phyloP scores from a whole-genome alignment of 2,329 filamentous ascomycete genomes.

The Fusarium verticillioides region DNA sequence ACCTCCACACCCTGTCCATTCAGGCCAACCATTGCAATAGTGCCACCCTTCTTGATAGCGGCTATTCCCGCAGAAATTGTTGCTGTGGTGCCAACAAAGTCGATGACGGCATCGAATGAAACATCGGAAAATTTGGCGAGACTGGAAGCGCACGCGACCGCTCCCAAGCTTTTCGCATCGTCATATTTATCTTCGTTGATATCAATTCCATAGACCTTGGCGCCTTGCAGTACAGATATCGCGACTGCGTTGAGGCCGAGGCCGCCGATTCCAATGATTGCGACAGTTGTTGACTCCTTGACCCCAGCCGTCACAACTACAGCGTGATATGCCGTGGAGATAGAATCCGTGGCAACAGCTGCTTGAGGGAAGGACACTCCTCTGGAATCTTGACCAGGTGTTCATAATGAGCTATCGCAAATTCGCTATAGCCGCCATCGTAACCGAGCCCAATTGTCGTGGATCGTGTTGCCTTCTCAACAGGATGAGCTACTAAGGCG shows the following conservation, averaged over 20 bases:
- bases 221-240: neutral
- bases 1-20: neutral
- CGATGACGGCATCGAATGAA: neutral
- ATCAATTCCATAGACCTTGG: neutral
- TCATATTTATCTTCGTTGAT: neutral
- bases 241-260: neutral
- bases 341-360: neutral
- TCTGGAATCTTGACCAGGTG: neutral
- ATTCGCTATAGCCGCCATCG: neutral
- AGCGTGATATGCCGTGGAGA: neutral
- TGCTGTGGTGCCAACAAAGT: neutral
- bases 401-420: neutral
- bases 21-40: neutral
- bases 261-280: neutral
- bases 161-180: neutral
- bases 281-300: neutral
- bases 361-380: neutral
- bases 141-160: neutral
- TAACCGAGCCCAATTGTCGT: neutral
- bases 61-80: neutral
- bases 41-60: neutral
- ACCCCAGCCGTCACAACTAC: neutral
- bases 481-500: neutral
- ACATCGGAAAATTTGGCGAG: fast-evolving
- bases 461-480: neutral